Percentiles rank a stretch among this genome's conserved stretches.
These are phyloP conservation scores for Colletotrichum sp. DNA, from an alignment of 2,329 filamentous ascomycete species.

Conservation along the genomic window DNA sequence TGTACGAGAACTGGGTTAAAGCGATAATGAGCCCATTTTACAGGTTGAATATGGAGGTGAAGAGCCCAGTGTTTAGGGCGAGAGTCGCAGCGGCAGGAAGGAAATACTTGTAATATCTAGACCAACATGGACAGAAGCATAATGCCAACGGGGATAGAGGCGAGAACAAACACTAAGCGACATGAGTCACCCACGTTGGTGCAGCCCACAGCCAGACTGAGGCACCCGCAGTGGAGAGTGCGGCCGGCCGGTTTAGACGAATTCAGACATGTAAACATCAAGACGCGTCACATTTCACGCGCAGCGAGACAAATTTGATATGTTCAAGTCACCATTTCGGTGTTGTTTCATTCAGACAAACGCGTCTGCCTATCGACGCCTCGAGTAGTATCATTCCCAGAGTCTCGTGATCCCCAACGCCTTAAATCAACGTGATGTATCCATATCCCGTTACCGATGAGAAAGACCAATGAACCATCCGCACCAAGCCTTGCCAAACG, in stretches of 20 bases:
- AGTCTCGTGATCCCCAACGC: conserved; percentile 28
- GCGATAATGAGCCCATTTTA: conserved; percentile 98
- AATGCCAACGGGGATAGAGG: not conserved
- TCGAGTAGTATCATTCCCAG: conserved; percentile 21
- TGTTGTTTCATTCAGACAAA: conserved; percentile 22
- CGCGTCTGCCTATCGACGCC: conserved; percentile 26
- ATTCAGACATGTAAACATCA: not conserved
- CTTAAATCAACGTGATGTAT: conserved; percentile 26
- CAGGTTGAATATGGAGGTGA: conserved; percentile 80
- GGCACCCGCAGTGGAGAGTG: not conserved
- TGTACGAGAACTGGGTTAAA: conserved; percentile 97
- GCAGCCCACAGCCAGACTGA: not conserved
- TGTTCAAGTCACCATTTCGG: conserved; percentile 24
- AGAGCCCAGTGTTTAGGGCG: conserved; percentile 83
- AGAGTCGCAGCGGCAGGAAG: conserved; percentile 86
- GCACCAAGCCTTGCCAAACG: not conserved
- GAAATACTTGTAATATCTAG: conserved; percentile 74
- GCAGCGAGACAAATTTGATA: not conserved
- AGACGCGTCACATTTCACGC: not conserved
- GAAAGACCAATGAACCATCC: conserved; percentile 19
- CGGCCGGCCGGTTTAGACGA: not conserved
- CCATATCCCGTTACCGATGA: conserved; percentile 18
- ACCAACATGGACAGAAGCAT: not conserved
- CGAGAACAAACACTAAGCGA: not conserved
- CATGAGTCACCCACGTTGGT: not conserved